Percentiles rank a stretch among this genome's conserved stretches.
phyloP scores from a whole-genome alignment of 495 filamentous ascomycete genomes.

The Diplogelasinospora grovesii region DNA sequence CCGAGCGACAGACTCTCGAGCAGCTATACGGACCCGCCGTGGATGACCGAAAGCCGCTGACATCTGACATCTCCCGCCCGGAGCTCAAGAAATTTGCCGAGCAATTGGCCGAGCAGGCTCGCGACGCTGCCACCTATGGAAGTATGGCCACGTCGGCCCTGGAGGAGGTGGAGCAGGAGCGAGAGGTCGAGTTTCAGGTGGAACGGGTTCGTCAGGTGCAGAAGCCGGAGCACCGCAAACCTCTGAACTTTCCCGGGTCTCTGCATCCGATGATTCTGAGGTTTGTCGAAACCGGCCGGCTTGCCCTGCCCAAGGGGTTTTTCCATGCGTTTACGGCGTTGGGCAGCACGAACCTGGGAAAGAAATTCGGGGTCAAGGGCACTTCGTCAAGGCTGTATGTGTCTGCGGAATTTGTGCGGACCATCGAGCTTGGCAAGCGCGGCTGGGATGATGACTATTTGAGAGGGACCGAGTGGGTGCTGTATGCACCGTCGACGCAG shows the following conservation, averaged over 20 bases:
- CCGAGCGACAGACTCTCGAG: slow-evolving; percentile 31
- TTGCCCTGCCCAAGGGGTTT: slow-evolving; percentile 15
- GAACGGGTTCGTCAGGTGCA: slow-evolving; percentile 44
- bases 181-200: slow-evolving; percentile 42
- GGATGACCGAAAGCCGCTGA: too few species aligned
- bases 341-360: slow-evolving; percentile 21
- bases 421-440: slow-evolving; percentile 12
- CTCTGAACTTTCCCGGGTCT: slow-evolving; percentile 27
- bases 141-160: too few species aligned
- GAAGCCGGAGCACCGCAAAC: slow-evolving; percentile 22
- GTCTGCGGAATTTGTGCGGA: slow-evolving; percentile 28
- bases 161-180: slow-evolving; percentile 49
- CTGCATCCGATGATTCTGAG: slow-evolving; percentile 19
- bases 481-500: too few species aligned
- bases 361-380: slow-evolving; percentile 14
- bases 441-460: slow-evolving; percentile 23
- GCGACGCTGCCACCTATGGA: too few species aligned
- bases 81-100: too few species aligned
- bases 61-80: too few species aligned
- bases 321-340: slow-evolving; percentile 21
- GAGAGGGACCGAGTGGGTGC: slow-evolving; percentile 16
- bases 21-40: slow-evolving; percentile 32
- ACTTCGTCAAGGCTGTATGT: slow-evolving; percentile 24
- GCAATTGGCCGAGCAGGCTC: too few species aligned
- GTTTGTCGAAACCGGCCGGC: slow-evolving; percentile 21